Conservation (phyloP, 345 rosid species). For the Aethionema arabicum region DNA sequence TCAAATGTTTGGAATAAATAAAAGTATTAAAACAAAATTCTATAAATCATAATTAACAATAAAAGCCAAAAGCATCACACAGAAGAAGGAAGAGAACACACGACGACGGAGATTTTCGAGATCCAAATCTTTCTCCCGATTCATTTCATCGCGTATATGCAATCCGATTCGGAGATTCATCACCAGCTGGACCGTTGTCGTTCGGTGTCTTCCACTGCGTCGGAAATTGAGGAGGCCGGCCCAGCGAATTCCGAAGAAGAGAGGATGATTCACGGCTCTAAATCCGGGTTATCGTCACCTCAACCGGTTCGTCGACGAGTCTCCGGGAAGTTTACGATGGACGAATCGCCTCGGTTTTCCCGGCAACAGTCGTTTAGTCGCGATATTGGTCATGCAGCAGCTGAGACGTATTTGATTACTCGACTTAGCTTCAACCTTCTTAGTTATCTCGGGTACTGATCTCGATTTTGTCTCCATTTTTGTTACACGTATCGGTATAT, state of each 20-base stretch:
- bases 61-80: not conserved
- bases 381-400: conserved; percentile 73
- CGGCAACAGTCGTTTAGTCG: conserved; percentile 52
- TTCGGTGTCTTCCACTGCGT: conserved; percentile 6
- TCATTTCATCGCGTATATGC: conserved; percentile 25
- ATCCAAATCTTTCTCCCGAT: conserved; percentile 15
- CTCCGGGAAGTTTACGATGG: conserved; percentile 24
- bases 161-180: conserved; percentile 20
- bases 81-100: not conserved
- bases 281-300: conserved; percentile 1
- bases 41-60: not conserved
- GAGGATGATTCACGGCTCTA: conserved; percentile 12
- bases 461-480: not conserved
- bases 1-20: conserved; percentile 16
- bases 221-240: conserved; percentile 6
- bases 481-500: not conserved
- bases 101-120: not conserved
- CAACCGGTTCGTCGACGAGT: conserved; percentile 41
- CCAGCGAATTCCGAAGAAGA: conserved; percentile 8
- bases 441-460: conserved; percentile 69
- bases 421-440: conserved; percentile 70
- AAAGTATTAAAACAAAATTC: not conserved
- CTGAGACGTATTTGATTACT: conserved; percentile 76
- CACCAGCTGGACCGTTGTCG: not conserved
- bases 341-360: conserved; percentile 22